Percentiles rank a stretch among this genome's conserved stretches.
phyloP scores from a whole-genome alignment of 1,284 basidiomycete species.

The Rhizoctonia solani region DNA sequence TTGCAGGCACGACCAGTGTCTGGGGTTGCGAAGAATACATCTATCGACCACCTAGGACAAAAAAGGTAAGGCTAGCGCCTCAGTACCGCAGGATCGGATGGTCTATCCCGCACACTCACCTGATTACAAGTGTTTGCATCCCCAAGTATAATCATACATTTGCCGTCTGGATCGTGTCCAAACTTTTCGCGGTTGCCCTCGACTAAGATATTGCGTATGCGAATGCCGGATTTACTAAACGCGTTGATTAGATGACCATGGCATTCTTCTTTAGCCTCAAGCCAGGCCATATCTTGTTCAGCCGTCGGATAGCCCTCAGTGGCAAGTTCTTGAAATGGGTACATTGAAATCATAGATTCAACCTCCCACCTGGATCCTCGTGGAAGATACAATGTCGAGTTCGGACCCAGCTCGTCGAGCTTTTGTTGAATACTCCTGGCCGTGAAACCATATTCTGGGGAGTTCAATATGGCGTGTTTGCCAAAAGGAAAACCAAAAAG shows the following conservation, averaged over 20 bases:
- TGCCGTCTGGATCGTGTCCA: conserved; percentile 37
- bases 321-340: conserved; percentile 41
- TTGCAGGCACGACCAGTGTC: conserved; percentile 42
- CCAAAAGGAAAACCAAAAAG: conserved; percentile 38
- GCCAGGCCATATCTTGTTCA: conserved; percentile 40
- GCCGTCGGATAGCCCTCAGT: conserved; percentile 41
- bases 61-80: not conserved
- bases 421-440: conserved; percentile 39
- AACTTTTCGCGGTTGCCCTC: conserved; percentile 39
- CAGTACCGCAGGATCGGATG: not conserved
- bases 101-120: conserved; percentile 23
- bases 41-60: conserved; percentile 40
- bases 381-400: conserved; percentile 41
- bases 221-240: conserved; percentile 37
- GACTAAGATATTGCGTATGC: conserved; percentile 40
- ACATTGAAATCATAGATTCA: conserved; percentile 36
- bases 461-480: conserved; percentile 32
- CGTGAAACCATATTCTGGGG: conserved; percentile 36
- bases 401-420: conserved; percentile 39
- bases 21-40: conserved; percentile 41
- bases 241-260: conserved; percentile 37
- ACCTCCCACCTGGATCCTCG: conserved; percentile 39
- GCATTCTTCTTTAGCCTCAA: conserved; percentile 39
- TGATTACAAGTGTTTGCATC: conserved; percentile 32
- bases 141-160: conserved; percentile 39